Evolutionary conservation across 306 rosid genomes (phyloP), one percentile per base, ranked within the genome.

Genomic region (Alnus rubra): DNA sequence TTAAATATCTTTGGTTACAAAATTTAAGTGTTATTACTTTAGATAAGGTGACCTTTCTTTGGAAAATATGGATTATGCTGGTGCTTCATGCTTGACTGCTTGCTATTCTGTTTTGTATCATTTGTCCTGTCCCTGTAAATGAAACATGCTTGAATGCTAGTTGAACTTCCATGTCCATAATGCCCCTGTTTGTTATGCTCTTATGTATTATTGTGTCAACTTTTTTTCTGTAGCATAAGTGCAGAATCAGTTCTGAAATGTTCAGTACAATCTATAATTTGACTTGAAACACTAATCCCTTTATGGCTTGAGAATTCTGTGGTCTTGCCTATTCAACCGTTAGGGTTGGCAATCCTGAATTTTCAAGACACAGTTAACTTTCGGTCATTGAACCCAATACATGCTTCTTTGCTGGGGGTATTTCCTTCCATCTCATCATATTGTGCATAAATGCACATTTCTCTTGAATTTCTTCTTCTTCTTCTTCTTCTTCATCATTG

Each of bases 151-250:
- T 30, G 60, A 50, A 51, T 0, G 73, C 69, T 53, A 8, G 60
- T 59, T 51, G 51, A 70, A 75, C 55, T 53, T 65, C 51, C 48
- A 31, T 55, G 76, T 79, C 52, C 35, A 15, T 19, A 70, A 69
- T 62, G 16, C 78, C 23, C 30, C 72, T 18, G 3, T 7, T 59
- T 28, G 23, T 10, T 19, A 19, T 23, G 11, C 28, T 23, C 14
- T 59, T 23, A 19, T 59, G 35, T 9, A 3, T n/a, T 5, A n/a
- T 7, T 16, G 9, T 55, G 28, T n/a, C 2, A 5, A 18, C 28
- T 19, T 5, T 7, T 55, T 2, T 55, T 18, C 62, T 10, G 2
- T 16, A 19, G 30, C 10, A 16, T 2, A 5, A n/a, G 28, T 55
- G 30, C 62, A n/a, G 12, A 19, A n/a, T 55, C 62, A 55, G 4